A percentile compares a stretch with the other conserved stretches of the same genome.
Conservation (phyloP, 2,329 filamentous ascomycete genomes). For the Sporothrix pallida region DNA sequence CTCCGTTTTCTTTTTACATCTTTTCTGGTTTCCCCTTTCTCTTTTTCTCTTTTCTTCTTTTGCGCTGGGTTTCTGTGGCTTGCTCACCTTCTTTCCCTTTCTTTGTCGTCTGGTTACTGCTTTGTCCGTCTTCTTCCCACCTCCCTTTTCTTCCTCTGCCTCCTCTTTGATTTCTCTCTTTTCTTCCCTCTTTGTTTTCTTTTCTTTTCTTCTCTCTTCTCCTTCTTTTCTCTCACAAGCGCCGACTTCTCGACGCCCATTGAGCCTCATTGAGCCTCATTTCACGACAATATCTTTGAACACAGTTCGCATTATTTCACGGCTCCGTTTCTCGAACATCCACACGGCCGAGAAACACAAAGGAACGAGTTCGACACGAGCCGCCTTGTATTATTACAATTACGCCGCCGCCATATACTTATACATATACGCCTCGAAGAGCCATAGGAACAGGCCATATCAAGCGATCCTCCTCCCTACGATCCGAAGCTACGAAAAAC, state of each 20-base stretch:
- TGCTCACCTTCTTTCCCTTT: background rate
- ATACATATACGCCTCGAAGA: background rate
- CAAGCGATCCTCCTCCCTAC: background rate
- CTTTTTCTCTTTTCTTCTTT: slow-evolving; percentile 10
- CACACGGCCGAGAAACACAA: slow-evolving; percentile 14
- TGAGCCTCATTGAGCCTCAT: slow-evolving; percentile 9
- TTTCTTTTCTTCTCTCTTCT: background rate
- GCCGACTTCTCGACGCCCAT: no score
- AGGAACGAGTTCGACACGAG: slow-evolving; percentile 2
- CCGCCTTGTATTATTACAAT: background rate
- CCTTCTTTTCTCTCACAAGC: background rate
- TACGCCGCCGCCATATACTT: background rate
- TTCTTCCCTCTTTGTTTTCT: background rate
- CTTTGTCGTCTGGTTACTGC: background rate
- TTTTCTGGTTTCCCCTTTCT: background rate
- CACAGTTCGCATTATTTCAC: slow-evolving; percentile 1
- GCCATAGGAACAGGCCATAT: background rate
- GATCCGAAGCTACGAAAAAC: slow-evolving; percentile 5
- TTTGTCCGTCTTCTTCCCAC: background rate
- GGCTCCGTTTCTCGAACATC: slow-evolving; percentile 15
- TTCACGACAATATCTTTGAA: slow-evolving; percentile 1
- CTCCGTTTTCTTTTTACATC: background rate
- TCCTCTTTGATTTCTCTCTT: background rate
- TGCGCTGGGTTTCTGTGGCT: background rate
- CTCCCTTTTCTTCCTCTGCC: background rate